Conservation (phyloP, 768 basidiomycete species). For the Calocybe gangraenosa region DNA sequence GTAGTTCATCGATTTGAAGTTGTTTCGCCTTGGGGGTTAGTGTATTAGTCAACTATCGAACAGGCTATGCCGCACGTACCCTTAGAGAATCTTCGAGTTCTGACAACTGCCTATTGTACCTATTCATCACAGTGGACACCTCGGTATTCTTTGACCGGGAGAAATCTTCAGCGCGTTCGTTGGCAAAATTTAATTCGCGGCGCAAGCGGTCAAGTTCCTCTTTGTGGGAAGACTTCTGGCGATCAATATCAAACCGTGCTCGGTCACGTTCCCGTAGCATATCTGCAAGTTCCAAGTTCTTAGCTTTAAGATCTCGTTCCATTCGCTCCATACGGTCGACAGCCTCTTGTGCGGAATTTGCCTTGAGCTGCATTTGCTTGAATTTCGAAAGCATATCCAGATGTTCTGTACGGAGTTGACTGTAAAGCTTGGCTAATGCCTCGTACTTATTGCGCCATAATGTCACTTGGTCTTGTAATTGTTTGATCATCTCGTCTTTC, state of each 20-base stretch:
- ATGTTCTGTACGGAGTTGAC: constrained; percentile 95
- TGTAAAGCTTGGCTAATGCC: constrained; percentile 96
- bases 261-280: constrained; percentile 98
- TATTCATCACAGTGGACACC: constrained; percentile 80
- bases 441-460: constrained; percentile 99
- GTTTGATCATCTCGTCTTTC: constrained; percentile 94
- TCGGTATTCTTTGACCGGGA: constrained; percentile 90
- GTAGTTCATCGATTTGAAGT: constrained; percentile 91
- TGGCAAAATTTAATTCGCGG: constrained; percentile 90
- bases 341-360: constrained; percentile 96
- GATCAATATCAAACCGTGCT: constrained; percentile 91
- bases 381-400: constrained; percentile 95
- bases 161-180: constrained; percentile 96
- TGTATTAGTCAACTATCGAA: not conserved
- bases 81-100: constrained; percentile 96
- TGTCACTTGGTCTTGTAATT: constrained; percentile 94
- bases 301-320: constrained; percentile 97
- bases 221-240: constrained; percentile 90
- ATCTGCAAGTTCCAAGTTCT: constrained; percentile 96
- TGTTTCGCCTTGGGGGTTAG: constrained; percentile 70
- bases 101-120: constrained; percentile 93
- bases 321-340: constrained; percentile 98
- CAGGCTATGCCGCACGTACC: constrained; percentile 40
- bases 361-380: constrained; percentile 96
- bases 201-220: constrained; percentile 92